A percentile compares a stretch with the other conserved stretches of the same genome.
Evolutionary conservation across 768 basidiomycete species (phyloP).

Genomic region (Mycena albidolilacea): DNA sequence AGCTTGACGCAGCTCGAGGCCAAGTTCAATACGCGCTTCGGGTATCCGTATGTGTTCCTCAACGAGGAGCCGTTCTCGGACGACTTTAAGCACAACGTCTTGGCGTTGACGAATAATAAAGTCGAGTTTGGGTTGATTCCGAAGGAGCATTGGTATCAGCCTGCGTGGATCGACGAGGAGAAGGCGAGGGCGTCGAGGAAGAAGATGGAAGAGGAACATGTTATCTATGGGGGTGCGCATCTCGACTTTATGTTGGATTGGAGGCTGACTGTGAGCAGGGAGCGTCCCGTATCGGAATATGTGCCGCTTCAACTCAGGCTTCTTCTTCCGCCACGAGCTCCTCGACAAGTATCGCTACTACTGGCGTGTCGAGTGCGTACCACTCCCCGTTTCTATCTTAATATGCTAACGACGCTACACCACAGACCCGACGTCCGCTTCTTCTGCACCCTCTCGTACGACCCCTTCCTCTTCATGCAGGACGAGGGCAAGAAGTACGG

Average conservation of each 20-base stretch:
- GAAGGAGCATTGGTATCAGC: constrained; percentile 81
- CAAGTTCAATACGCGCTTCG: constrained; percentile 72
- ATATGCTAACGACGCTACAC: background rate
- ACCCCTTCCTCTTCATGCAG: constrained; percentile 73
- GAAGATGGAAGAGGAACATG: constrained; percentile 68
- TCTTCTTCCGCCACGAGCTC: constrained; percentile 71
- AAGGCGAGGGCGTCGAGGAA: constrained; percentile 70
- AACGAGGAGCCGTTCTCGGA: constrained; percentile 88
- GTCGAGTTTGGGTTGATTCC: constrained; percentile 77
- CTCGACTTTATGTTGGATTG: background rate
- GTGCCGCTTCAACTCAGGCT: constrained; percentile 43
- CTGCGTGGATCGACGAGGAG: constrained; percentile 82
- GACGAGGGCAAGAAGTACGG: constrained; percentile 69
- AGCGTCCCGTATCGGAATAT: constrained; percentile 38
- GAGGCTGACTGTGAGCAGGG: background rate
- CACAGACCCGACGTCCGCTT: constrained; percentile 65
- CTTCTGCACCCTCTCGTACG: constrained; percentile 67
- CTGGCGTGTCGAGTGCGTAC: constrained; percentile 67
- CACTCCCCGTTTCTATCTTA: background rate
- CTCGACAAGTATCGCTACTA: constrained; percentile 71
- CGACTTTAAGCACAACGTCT: constrained; percentile 75
- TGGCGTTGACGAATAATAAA: constrained; percentile 43
- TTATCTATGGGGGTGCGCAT: constrained; percentile 62
- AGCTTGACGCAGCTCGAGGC: constrained; percentile 86
- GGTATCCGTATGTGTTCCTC: constrained; percentile 91